A percentile compares a stretch with the other conserved stretches of the same genome.
These are phyloP conservation scores for Xerocomus minutiporus DNA, from an alignment of 1,284 basidiomycete genomes.

Conservation along the genomic window DNA sequence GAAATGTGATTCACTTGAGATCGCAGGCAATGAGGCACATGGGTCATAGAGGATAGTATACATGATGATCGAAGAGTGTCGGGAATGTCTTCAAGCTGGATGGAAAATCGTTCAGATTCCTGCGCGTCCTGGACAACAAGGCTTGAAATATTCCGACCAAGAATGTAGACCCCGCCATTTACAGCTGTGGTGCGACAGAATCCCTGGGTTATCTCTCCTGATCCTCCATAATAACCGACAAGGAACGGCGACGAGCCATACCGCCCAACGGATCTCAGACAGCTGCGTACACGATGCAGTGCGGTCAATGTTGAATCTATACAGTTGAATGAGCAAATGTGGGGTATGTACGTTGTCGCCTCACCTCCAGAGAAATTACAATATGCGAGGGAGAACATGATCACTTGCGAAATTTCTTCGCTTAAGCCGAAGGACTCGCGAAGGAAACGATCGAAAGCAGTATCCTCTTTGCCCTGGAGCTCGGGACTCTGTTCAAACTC, in stretches of 20 bases:
- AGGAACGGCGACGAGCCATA: constrained; percentile 92
- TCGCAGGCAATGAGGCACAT: constrained; percentile 31
- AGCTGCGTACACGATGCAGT: constrained; percentile 63
- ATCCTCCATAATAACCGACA: constrained; percentile 90
- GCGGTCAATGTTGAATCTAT: constrained; percentile 64
- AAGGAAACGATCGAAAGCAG: constrained; percentile 61
- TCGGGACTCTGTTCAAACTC: constrained; percentile 68
- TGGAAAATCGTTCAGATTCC: constrained; percentile 33
- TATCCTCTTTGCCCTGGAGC: constrained; percentile 51
- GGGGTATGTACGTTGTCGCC: constrained; percentile 6
- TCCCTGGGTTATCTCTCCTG: constrained; percentile 89
- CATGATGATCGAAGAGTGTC: constrained; percentile 46
- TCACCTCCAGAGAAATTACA: constrained; percentile 53
- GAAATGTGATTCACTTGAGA: constrained; percentile 14
- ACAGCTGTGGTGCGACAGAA: constrained; percentile 90
- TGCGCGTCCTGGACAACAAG: constrained; percentile 31
- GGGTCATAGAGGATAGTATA: constrained; percentile 41
- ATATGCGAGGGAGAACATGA: constrained; percentile 72
- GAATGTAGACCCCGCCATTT: constrained; percentile 78
- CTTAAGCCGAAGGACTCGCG: constrained; percentile 59
- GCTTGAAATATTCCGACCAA: constrained; percentile 56
- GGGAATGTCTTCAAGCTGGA: constrained; percentile 60
- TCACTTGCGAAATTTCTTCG: constrained; percentile 51
- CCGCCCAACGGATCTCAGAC: constrained; percentile 77
- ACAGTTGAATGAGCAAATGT: constrained; percentile 5